Conservation (phyloP, 495 filamentous ascomycete species). For the Aspergillus nanangensis region DNA sequence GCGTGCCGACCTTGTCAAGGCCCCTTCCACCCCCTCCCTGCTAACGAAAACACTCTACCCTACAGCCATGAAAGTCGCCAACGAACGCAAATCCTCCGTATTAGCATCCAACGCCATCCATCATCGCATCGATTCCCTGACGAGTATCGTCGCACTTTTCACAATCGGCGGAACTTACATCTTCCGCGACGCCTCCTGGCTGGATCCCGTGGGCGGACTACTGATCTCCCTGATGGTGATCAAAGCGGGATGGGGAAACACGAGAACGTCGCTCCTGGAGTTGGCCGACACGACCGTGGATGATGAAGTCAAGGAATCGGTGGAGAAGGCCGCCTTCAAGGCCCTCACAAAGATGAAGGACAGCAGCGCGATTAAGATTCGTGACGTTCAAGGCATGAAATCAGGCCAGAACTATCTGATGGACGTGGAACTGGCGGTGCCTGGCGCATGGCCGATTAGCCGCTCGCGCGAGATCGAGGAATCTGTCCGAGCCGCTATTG, state of each 20-base stretch:
- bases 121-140: constrained; percentile 93
- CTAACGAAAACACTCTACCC: no score
- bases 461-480: constrained; percentile 67
- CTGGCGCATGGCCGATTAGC: constrained; percentile 64
- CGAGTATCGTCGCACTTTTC: constrained; percentile 83
- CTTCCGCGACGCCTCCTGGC: constrained; percentile 76
- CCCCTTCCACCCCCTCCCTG: no score
- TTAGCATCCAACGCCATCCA: constrained; percentile 96
- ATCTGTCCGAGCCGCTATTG: constrained; percentile 61
- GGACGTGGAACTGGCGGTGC: constrained; percentile 79
- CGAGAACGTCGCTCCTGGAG: constrained; percentile 73
- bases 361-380: constrained; percentile 49
- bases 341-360: constrained; percentile 44
- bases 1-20: no score
- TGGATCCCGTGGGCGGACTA: constrained; percentile 92
- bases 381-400: constrained; percentile 82
- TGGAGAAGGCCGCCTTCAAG: constrained; percentile 59
- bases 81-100: constrained; percentile 88
- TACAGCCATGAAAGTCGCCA: constrained; percentile 92
- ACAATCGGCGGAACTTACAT: constrained; percentile 89
- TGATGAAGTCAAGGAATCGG: constrained; percentile 66
- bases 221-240: constrained; percentile 90
- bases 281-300: constrained; percentile 87
- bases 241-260: constrained; percentile 85
- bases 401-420: constrained; percentile 92